A percentile compares a stretch with the other conserved stretches of the same genome.
Conservation (phyloP, 306 rosid genomes). For the Oemleria cerasiformis region DNA sequence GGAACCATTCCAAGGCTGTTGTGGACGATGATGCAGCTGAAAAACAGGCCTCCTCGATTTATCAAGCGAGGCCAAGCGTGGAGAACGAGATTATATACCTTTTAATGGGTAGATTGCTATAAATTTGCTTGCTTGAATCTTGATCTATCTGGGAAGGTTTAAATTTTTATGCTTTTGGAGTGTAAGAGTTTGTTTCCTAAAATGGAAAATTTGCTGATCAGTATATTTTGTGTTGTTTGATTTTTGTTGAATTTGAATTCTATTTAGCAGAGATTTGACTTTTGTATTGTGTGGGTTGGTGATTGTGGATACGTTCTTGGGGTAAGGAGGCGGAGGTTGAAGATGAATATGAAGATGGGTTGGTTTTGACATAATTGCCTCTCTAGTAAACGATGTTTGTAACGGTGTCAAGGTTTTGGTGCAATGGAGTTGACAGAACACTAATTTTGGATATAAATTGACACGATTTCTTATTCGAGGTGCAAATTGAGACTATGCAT, state of each 20-base stretch:
- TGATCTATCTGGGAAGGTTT: constrained; percentile 7
- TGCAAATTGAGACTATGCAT: too few species aligned
- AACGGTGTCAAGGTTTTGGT: too few species aligned
- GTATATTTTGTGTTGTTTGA: background rate
- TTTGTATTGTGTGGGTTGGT: constrained; percentile 20
- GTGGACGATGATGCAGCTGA: constrained; percentile 26
- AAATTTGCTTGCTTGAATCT: constrained; percentile 10
- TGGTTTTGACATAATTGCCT: too few species aligned
- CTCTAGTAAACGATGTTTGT: too few species aligned
- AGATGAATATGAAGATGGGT: too few species aligned
- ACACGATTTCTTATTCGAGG: too few species aligned
- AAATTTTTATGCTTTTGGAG: background rate
- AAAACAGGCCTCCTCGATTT: constrained; percentile 29
- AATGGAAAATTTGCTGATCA: background rate
- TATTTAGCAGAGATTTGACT: constrained; percentile 14
- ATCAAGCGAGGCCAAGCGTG: constrained; percentile 44
- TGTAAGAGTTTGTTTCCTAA: constrained; percentile 1
- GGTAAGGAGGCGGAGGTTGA: too few species aligned
- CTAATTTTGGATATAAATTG: too few species aligned
- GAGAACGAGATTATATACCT: constrained; percentile 24
- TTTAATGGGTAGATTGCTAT: background rate
- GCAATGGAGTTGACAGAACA: too few species aligned
- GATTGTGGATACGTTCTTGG: too few species aligned
- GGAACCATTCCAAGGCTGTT: constrained; percentile 27
- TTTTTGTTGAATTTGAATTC: constrained; percentile 18